phyloP scores from a whole-genome alignment of 768 basidiomycete genomes.

The Zangia roseola region DNA sequence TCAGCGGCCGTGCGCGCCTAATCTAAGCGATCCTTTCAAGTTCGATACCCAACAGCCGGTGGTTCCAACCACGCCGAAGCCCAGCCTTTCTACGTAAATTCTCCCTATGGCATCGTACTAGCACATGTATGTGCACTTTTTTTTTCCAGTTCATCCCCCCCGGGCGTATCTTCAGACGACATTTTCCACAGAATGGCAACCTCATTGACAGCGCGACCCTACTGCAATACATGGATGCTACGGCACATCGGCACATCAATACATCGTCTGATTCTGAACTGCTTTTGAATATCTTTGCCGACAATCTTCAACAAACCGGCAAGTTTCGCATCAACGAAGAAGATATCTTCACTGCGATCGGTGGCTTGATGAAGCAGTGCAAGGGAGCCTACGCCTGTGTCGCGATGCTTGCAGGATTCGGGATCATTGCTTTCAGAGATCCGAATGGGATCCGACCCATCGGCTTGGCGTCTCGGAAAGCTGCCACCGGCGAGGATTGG shows the following conservation, averaged over 20 bases:
- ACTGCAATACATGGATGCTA: slow-evolving; percentile 93
- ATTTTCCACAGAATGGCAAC: slow-evolving; percentile 83
- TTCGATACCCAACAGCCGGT: slow-evolving; percentile 97
- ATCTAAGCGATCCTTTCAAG: slow-evolving; percentile 40
- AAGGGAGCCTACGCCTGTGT: slow-evolving; percentile 96
- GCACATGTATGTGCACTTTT: slow-evolving; percentile 71
- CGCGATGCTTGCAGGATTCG: slow-evolving; percentile 99
- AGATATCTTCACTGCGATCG: slow-evolving; percentile 94
- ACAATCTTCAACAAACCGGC: slow-evolving; percentile 96
- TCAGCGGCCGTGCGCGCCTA: slow-evolving; percentile 1
- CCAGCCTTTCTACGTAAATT: slow-evolving; percentile 99
- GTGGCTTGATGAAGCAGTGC: slow-evolving; percentile 83
- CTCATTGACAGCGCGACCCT: slow-evolving; percentile 88
- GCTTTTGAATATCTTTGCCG: slow-evolving; percentile 94
- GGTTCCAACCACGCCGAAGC: slow-evolving; percentile 96
- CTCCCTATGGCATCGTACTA: slow-evolving; percentile 98
- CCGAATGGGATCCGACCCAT: slow-evolving; percentile 96
- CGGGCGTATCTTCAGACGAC: slow-evolving; percentile 1
- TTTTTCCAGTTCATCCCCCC: not conserved
- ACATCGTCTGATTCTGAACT: slow-evolving; percentile 98
- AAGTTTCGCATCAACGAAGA: slow-evolving; percentile 99
- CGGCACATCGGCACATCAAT: slow-evolving; percentile 97
- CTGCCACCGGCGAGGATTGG: slow-evolving; percentile 70
- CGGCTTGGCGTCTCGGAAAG: slow-evolving; percentile 75
- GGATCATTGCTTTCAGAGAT: slow-evolving; percentile 96